phyloP scores from a whole-genome alignment of 768 basidiomycete genomes.

The Leccinum ochraceum region DNA sequence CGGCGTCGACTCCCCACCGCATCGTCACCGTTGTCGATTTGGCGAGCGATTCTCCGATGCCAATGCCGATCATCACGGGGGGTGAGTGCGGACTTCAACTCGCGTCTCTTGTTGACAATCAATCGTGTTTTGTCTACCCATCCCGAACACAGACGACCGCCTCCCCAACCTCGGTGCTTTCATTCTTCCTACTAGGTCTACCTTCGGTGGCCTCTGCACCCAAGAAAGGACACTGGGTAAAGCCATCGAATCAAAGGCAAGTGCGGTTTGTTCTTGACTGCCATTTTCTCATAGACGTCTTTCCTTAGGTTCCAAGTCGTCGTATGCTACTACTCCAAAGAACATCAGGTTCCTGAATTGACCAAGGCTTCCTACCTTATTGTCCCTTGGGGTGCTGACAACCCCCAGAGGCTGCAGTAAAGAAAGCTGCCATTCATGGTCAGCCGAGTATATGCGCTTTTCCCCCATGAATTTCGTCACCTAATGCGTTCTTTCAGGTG shows the following conservation, averaged over 20 bases:
- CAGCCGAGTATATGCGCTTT: too few species aligned
- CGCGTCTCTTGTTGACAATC: not conserved
- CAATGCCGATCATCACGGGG: slow-evolving; percentile 15
- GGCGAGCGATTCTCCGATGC: slow-evolving; percentile 76
- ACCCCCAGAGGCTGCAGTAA: slow-evolving; percentile 55
- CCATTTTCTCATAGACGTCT: not conserved
- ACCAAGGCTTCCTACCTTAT: slow-evolving; percentile 62
- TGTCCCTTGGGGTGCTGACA: slow-evolving; percentile 83
- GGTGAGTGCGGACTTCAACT: slow-evolving; percentile 18
- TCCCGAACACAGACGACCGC: slow-evolving; percentile 8
- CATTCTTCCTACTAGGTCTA: slow-evolving; percentile 21
- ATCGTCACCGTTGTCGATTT: slow-evolving; percentile 92
- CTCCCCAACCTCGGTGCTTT: slow-evolving; percentile 32
- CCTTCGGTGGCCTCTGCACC: slow-evolving; percentile 14
- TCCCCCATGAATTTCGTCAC: too few species aligned
- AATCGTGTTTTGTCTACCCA: not conserved
- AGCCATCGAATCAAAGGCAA: not conserved
- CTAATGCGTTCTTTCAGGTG: slow-evolving; percentile 1
- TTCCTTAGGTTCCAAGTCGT: slow-evolving; percentile 21
- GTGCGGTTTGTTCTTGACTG: not conserved
- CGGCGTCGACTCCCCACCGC: slow-evolving; percentile 68
- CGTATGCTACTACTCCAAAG: too few species aligned
- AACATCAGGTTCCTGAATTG: slow-evolving; percentile 14
- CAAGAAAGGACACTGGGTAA: slow-evolving; percentile 17
- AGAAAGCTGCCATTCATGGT: too few species aligned